These are phyloP conservation scores for Serendipita vermifera DNA, from an alignment of 768 basidiomycete genomes.

Conservation along the genomic window DNA sequence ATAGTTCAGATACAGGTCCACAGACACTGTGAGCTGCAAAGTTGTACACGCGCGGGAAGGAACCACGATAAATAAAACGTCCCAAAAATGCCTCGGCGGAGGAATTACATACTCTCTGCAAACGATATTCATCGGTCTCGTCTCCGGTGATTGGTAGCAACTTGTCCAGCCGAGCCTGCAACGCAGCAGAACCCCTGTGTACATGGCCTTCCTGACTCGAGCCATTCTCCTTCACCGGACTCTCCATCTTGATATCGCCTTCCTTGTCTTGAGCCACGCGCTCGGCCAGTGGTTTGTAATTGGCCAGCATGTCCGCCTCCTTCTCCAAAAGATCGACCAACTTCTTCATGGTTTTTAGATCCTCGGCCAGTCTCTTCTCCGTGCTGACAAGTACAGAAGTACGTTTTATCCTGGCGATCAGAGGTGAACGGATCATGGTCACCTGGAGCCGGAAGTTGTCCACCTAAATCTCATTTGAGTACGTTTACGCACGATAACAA, in stretches of 20 bases:
- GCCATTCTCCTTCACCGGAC: background rate
- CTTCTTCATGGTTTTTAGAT: slow-evolving; percentile 59
- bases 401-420: slow-evolving; percentile 62
- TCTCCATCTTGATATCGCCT: slow-evolving; percentile 4
- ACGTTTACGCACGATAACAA: background rate
- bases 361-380: slow-evolving; percentile 67
- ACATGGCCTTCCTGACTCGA: background rate
- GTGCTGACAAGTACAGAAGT: slow-evolving; percentile 73
- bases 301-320: slow-evolving; percentile 44
- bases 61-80: too few species aligned
- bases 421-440: slow-evolving; percentile 64
- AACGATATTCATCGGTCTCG: background rate
- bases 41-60: slow-evolving; percentile 13
- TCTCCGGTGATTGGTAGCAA: background rate
- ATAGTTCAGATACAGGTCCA: slow-evolving; percentile 90
- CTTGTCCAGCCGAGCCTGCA: background rate
- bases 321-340: slow-evolving; percentile 66
- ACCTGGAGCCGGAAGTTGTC: slow-evolving; percentile 92
- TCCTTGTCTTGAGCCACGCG: background rate
- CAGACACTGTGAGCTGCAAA: slow-evolving; percentile 64
- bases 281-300: slow-evolving; percentile 20
- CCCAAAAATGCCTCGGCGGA: too few species aligned
- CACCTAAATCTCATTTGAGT: slow-evolving; percentile 39
- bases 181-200: background rate
- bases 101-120: background rate